Percentiles rank a stretch among this genome's conserved stretches.
These are phyloP conservation scores for Chenopodium berlandieri DNA, from an alignment of 148 eudicot species.

Conservation along the genomic window DNA sequence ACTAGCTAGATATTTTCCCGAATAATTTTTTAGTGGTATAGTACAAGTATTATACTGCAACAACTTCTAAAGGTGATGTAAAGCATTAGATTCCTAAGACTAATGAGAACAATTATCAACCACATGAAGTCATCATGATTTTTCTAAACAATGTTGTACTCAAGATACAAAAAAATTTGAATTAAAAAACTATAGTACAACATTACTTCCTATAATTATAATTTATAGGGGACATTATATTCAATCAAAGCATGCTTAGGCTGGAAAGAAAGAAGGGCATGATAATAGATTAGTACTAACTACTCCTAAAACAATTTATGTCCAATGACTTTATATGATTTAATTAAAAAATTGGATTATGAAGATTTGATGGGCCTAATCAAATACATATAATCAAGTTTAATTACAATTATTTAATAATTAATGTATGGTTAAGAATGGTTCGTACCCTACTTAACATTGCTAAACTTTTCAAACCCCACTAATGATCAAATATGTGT, in stretches of 20 bases:
- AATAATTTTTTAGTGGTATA: neutral
- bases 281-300: neutral
- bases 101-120: neutral
- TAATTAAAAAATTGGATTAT: neutral
- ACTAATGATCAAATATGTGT: neutral
- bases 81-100: slow-evolving; percentile 18
- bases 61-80: neutral
- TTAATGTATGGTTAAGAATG: slow-evolving; percentile 14
- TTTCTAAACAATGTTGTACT: neutral
- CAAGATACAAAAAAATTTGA: neutral
- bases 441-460: slow-evolving; percentile 3
- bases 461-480: slow-evolving; percentile 9
- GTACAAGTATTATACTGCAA: neutral
- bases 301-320: neutral
- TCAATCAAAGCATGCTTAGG: slow-evolving; percentile 8
- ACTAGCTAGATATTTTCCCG: neutral
- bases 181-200: no score
- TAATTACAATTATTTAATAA: neutral
- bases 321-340: slow-evolving; percentile 4
- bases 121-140: slow-evolving; percentile 17
- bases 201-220: neutral
- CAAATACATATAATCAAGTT: neutral
- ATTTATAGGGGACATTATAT: neutral
- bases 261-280: neutral
- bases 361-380: neutral